Evolutionary conservation across 306 rosid species (phyloP), one percentile per base, ranked within the genome.

Genomic region (Lotus japonicus): DNA sequence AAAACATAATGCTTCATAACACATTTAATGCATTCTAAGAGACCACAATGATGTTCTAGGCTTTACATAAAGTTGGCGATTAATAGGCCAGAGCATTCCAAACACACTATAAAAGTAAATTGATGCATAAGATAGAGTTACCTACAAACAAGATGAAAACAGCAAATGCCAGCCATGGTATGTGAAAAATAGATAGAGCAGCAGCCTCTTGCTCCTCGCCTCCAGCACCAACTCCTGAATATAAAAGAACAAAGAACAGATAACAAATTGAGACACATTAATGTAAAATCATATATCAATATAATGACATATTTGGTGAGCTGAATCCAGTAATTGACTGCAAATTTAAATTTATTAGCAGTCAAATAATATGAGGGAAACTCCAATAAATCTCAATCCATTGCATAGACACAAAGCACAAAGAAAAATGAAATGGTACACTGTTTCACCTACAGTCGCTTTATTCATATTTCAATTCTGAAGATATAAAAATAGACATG

Each of bases 131-230:
- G 82, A 81, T 76, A 85, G 7, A 79, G 97, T 82, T 90, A 86
- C 98, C 97, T 90, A 90, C 98, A 94, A 94, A 94, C 95, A 90
- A 88, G 86, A 90, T 79, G 86, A 81, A 85, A 81, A 82, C 92
- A 52, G 79, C 68, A 60, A 85, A 82, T 50, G 88, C 94, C 82
- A 90, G 84, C 97, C 92, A 91, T 53, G 97, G 98, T 55, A 92
- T 80, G 72, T 83, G 94, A 53, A 90, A 83, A 55, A 90, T 59
- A 6, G 98, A 90, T 73, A 92, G 80, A 35, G 85, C 85, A 55
- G 87, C 82, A 58, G 91, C 84, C 70, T 75, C 87, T 85, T 92
- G 98, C 85, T 90, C 97, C 83, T 89, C 97, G 8, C 98, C 94
- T 44, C 98, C 98, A 52, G 98, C 98, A 71, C 98, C 98, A 77